Base-by-base conservation (phyloP, 352 stramenopile species). In the Globisporangium paddicum region DNA sequence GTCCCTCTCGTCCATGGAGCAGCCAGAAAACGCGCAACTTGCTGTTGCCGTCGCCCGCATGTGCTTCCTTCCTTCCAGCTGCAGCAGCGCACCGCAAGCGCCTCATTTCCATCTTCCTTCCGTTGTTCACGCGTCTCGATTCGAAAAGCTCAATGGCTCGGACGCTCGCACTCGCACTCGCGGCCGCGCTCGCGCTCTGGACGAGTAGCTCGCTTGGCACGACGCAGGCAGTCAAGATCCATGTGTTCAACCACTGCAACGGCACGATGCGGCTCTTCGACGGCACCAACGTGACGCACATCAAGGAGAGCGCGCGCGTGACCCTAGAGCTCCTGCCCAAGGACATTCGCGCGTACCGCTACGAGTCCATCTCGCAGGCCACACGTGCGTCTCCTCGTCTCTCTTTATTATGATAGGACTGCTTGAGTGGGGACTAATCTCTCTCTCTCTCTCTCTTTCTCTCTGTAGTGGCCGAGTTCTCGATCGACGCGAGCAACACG, bases 381-480 rank as follows among this genome's bases (percentile, higher is more conserved):
- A 66, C 60, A 3, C 38, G 60, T 66, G 58, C 47, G 60, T 41
- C 42, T n/a, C 35, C n/a, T n/a, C n/a, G n/a, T 40, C 35, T 40
- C 35, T 5, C 35, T 41, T n/a, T n/a, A n/a, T n/a, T n/a, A n/a
- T n/a, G n/a, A n/a, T n/a, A n/a, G n/a, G n/a, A n/a, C n/a, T n/a
- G n/a, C n/a, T n/a, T n/a, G n/a, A n/a, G n/a, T n/a, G n/a, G n/a
- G n/a, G n/a, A n/a, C n/a, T n/a, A n/a, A n/a, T n/a, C n/a, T n/a
- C n/a, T n/a, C n/a, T n/a, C n/a, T n/a, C n/a, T n/a, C n/a, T n/a
- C n/a, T n/a, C n/a, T n/a, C n/a, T n/a, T n/a, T n/a, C n/a, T n/a
- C n/a, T n/a, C n/a, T n/a, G n/a, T n/a, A 82, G 73, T 82, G 64
- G 73, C 70, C 25, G 73, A 82, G 58, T 75, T 82, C 44, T 64